Evolutionary conservation across 2,329 filamentous ascomycete species (phyloP).

Genomic region (Aspergillus unguis): DNA sequence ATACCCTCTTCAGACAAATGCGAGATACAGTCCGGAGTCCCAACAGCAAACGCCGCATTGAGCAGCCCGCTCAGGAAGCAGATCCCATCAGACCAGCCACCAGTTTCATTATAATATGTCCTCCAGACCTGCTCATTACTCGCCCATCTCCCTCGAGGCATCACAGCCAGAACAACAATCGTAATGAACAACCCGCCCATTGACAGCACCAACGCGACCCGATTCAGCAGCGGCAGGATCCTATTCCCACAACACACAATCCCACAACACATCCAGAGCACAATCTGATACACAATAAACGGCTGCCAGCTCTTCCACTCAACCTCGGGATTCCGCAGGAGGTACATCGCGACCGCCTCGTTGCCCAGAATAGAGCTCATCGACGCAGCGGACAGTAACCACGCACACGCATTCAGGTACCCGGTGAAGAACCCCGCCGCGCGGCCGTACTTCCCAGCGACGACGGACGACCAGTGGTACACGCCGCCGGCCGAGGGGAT

Average conservation of each 20-base stretch:
- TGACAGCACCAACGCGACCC: conserved; percentile 54
- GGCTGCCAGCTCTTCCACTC: conserved; percentile 32
- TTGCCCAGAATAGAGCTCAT: conserved; percentile 33
- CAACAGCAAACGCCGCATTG: conserved; percentile 66
- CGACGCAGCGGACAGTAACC: conserved; percentile 31
- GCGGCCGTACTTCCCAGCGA: conserved; percentile 48
- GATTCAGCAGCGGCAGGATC: conserved; percentile 48
- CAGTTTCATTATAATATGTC: conserved; percentile 28
- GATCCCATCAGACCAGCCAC: conserved; percentile 31
- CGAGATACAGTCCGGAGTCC: conserved; percentile 60
- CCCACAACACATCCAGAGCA: conserved; percentile 50
- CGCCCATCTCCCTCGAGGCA: conserved; percentile 41
- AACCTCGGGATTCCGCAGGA: conserved; percentile 22
- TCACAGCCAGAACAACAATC: conserved; percentile 47
- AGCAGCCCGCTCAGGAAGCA: conserved; percentile 58
- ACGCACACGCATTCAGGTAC: conserved; percentile 33
- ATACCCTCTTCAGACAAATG: conserved; percentile 58
- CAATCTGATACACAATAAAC: conserved; percentile 40
- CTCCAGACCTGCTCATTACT: conserved; percentile 28
- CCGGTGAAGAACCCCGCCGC: conserved; percentile 41
- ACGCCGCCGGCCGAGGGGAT: conserved; percentile 55
- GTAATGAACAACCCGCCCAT: conserved; percentile 47
- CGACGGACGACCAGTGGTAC: conserved; percentile 58
- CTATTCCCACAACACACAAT: conserved; percentile 55
- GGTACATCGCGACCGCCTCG: conserved; percentile 31